Evolutionary conservation across 345 rosid species (phyloP), one percentile per base, ranked within the genome.

Genomic region (Microthlaspi erraticum): DNA sequence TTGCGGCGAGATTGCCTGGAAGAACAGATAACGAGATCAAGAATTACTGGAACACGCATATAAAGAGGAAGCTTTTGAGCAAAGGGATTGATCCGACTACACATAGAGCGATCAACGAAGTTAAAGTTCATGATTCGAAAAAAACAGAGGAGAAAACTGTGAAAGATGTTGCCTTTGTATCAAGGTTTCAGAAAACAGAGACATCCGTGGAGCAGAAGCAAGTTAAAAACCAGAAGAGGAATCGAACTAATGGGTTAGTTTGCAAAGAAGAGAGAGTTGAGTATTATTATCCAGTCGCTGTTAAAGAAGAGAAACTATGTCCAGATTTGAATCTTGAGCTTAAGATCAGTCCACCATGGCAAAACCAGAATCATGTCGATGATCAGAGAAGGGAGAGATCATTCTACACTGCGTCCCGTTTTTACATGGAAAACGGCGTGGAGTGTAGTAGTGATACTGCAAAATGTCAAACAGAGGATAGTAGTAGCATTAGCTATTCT

Each of bases 311-410:
- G 8, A 11, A 77, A 5, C 76, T 73, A 70, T 83, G 85, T 29
- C 93, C 97, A 10, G 93, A 93, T 71, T 83, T 93, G 85, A 90
- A 87, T 75, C 91, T 93, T 5, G 98, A 90, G 60, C 89, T 93
- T 18, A 85, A 80, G 81, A 93, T 93, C 42, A 87, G 98, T 75
- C 97, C 88, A 12, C 98, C 98, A 8, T 71, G 68, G 55, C 81
- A 85, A 60, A 34, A 23, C 38, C 81, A 79, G 23, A 64, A 33
- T 11, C 37, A 76, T 63, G 66, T 2, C 4, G 29, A 9, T 43
- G 68, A 63, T 33, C 44, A 63, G 6, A 16, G 5, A 18, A 46
- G 18, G 6, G 61, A 59, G 4, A 64, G 52, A 32, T 43, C 37
- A 18, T 17, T 69, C 7, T 84, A 89, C 69, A 77, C 85, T 60